Evolutionary conservation across 2,329 filamentous ascomycete species (phyloP), one percentile per base, ranked within the genome.

Genomic region (Cyphellophora attinorum): DNA sequence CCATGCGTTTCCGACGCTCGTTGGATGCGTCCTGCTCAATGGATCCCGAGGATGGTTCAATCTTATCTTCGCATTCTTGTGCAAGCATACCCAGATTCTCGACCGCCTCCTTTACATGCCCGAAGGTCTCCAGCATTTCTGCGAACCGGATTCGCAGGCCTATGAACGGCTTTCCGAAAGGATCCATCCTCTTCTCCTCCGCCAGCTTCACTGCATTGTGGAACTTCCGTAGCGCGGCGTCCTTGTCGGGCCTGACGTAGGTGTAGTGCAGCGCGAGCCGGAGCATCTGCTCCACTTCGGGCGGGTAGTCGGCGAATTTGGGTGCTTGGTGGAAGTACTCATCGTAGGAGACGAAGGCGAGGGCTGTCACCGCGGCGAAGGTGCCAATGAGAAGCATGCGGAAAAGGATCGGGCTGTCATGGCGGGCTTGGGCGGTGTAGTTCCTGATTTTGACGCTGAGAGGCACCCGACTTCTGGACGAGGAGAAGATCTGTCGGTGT

Each of bases 101-200:
- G 38, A 84, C 78, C 0, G 86, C 77, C 38, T 78, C 74, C 14
- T 74, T 67, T 51, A 78, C 78, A 49, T 81, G 74, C 19, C 78
- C 70, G 11, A 84, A 74, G 51, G 81, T 79, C 58, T 95, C 85
- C 42, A 94, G 69, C 68, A 93, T 77, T 6, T 72, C 70, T 1
- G 85, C 78, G 6, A 93, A 68, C 54, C 88, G 78, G 33, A 96
- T 79, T 52, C 86, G 85, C 34, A 96, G 78, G 6, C 91, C 91
- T 47, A 95, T 70, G 19, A 95, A 79, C 55, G 95, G 88, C 49
- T 95, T 83, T 3, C 83, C 88, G 55, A 88, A 93, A 0, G 84
- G 85, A 53, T 96, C 85, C 64, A 98, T 74, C 0, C 78, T 76
- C 33, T 81, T 53, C 51, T 85, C 77, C 32, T 77, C 65, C 38